Evolutionary conservation across 257 asterid species (phyloP), one percentile per base, ranked within the genome.

Genomic region (Solanum virginianum): DNA sequence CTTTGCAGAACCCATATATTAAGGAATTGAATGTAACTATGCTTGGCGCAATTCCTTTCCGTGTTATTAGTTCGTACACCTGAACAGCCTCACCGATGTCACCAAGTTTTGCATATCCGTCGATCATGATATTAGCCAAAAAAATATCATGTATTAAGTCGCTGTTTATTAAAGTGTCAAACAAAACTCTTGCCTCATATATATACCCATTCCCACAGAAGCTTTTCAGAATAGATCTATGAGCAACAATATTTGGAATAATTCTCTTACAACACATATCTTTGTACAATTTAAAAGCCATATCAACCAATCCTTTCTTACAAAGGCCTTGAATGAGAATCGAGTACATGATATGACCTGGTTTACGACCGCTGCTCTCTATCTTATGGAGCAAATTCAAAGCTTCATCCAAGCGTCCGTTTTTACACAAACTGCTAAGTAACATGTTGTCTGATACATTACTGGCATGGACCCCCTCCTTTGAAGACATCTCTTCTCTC

Each of bases 21-120:
- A 96, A 83, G 75, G 96, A 90, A 89, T 94, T 94, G 85, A 92
- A 92, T 69, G 99, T 94, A 84, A 90, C 90, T 41, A 89, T 82
- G 82, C 90, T 92, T 83, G 98, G 98, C 36, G 86, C 68, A 80
- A 93, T 89, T 85, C 96, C 93, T 89, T 89, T 95, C 89, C 83
- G 89, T 89, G 86, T 69, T 79, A 93, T 81, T 24, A 83, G 87
- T 57, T 85, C 60, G 70, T 90, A 93, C 75, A 95, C 79, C 81
- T 80, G 84, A 54, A 86, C 77, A 86, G 94, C 96, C 88, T 94
- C 95, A 54, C 57, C 89, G 20, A 89, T 85, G 86, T 90, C 83
- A 86, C 97, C 98, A 81, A 55, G 87, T 89, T 93, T 94, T 43
- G 91, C 92, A 86, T 93, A 94, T 81, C 87, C 88, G 85, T 92